These are phyloP conservation scores for Thuja plicata DNA, from an alignment of 83 land plant genomes.

Conservation along the genomic window DNA sequence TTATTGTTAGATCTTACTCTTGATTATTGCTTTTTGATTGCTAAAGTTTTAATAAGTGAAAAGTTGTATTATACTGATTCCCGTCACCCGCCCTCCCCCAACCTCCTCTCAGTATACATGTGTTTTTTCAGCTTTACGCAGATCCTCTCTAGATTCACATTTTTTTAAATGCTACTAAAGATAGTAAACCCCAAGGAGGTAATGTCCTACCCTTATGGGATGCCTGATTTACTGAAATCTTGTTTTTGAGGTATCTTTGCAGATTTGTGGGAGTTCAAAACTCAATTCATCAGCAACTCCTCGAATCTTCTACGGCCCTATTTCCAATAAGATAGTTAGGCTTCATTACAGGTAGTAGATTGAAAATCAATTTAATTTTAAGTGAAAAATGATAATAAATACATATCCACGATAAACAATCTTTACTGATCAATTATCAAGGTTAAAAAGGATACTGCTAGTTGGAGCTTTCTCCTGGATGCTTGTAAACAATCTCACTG, in stretches of 20 bases:
- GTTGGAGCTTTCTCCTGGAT: slow-evolving; percentile 68
- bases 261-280: background rate
- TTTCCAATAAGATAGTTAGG: background rate
- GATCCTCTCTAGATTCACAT: background rate
- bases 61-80: too few relatives aligned
- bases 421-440: background rate
- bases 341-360: background rate
- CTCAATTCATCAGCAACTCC: background rate
- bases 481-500: slow-evolving; percentile 75
- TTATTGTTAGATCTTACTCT: too few relatives aligned
- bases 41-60: too few relatives aligned
- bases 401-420: background rate
- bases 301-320: background rate
- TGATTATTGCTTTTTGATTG: too few relatives aligned
- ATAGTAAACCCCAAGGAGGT: background rate
- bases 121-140: background rate
- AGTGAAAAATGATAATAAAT: background rate
- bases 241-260: background rate
- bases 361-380: background rate
- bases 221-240: background rate
- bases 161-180: background rate
- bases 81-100: too few relatives aligned
- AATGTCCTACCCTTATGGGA: background rate
- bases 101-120: background rate
- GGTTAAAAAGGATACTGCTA: slow-evolving; percentile 56